Evolutionary conservation across 768 basidiomycete genomes (phyloP).

Genomic region (Pluteus cervinus): DNA sequence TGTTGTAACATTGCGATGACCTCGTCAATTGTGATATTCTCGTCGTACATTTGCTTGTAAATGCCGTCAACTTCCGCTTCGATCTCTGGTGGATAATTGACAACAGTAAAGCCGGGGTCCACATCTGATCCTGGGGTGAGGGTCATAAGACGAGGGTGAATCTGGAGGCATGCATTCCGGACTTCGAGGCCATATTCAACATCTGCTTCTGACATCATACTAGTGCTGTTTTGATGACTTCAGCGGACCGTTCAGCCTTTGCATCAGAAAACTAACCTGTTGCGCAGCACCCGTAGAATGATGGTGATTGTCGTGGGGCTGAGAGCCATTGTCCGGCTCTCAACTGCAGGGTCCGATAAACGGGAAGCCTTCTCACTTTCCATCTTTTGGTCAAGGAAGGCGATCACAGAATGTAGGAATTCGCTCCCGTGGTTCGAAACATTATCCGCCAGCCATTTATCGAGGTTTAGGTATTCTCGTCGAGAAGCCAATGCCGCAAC

Average conservation of each 20-base stretch:
- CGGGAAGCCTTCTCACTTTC: conserved; percentile 76
- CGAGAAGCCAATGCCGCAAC: conserved; percentile 91
- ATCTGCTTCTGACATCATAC: conserved; percentile 70
- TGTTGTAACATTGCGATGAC: conserved; percentile 85
- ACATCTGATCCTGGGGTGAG: conserved; percentile 79
- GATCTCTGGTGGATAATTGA: conserved; percentile 83
- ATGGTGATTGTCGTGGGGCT: conserved; percentile 86
- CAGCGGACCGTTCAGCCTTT: conserved; percentile 1
- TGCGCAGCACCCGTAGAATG: conserved; percentile 84
- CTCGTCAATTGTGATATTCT: conserved; percentile 90
- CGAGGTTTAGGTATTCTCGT: conserved; percentile 89
- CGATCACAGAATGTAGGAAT: conserved; percentile 82
- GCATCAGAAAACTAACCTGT: conserved; percentile 48
- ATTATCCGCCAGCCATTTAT: conserved; percentile 94
- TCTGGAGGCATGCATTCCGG: conserved; percentile 87
- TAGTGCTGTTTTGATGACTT: too few relatives aligned
- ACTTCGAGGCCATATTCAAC: conserved; percentile 86
- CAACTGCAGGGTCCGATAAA: conserved; percentile 70
- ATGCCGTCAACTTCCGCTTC: conserved; percentile 92
- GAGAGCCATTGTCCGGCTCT: conserved; percentile 81
- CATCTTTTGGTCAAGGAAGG: conserved; percentile 91
- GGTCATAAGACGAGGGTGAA: conserved; percentile 95
- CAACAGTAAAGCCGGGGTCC: conserved; percentile 88
- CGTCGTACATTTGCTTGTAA: conserved; percentile 98
- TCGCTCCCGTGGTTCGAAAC: conserved; percentile 76